phyloP scores from a whole-genome alignment of 257 asterid genomes.

The Solanum habrochaites region DNA sequence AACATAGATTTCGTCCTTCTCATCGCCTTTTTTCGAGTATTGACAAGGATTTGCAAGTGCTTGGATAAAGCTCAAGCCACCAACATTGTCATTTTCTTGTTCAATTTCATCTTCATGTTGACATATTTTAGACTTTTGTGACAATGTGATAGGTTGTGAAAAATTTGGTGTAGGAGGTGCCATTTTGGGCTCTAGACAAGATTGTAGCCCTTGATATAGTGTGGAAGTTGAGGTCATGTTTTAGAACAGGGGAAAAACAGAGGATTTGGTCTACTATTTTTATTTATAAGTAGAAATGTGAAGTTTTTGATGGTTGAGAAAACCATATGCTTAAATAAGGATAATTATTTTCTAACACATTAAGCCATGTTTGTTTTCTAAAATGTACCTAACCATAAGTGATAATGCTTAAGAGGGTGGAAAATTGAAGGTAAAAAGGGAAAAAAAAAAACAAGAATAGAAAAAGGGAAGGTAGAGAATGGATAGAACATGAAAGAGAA shows the following conservation, averaged over 20 bases:
- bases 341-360: background rate
- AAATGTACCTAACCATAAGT: background rate
- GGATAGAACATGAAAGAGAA: slow-evolving; percentile 26
- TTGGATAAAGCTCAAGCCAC: slow-evolving; percentile 25
- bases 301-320: background rate
- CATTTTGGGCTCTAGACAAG: background rate
- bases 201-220: background rate
- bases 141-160: background rate
- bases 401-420: background rate
- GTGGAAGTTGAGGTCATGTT: background rate
- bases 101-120: background rate
- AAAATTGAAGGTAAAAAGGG: background rate
- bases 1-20: slow-evolving; percentile 17
- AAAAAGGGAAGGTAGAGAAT: background rate
- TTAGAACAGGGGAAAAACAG: background rate
- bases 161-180: background rate
- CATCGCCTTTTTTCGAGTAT: background rate
- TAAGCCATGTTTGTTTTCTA: background rate
- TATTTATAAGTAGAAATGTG: background rate
- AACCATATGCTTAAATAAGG: background rate
- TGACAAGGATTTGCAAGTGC: background rate
- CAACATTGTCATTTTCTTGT: background rate
- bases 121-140: background rate
- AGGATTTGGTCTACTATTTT: background rate
- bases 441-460: background rate